Evolutionary conservation across 164 flowering plant species (phyloP).

Genomic region (Chloranthus sessilifolius): DNA sequence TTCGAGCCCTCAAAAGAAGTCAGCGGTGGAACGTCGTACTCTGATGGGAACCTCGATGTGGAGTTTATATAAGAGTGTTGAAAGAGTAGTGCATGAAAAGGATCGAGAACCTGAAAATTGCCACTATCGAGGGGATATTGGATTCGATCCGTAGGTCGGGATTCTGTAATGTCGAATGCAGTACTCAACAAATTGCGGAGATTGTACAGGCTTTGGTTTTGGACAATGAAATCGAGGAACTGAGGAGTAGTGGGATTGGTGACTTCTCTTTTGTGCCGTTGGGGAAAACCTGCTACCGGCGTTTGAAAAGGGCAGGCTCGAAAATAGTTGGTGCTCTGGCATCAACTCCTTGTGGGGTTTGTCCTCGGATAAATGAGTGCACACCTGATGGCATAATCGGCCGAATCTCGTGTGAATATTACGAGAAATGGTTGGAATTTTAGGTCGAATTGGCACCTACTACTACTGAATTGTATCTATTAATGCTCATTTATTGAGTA

Average conservation of each 20-base stretch:
- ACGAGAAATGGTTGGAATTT: constrained; percentile 65
- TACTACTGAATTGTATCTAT: too few relatives aligned
- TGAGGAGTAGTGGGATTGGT: constrained; percentile 54
- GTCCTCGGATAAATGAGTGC: constrained; percentile 62
- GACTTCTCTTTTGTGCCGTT: constrained; percentile 46
- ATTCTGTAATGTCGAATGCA: constrained; percentile 16
- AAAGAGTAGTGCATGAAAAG: constrained; percentile 23
- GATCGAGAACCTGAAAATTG: constrained; percentile 33
- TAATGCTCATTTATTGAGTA: too few relatives aligned
- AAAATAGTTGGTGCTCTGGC: constrained; percentile 45
- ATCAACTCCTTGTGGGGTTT: constrained; percentile 87
- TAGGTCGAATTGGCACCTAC: too few relatives aligned
- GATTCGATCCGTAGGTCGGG: constrained; percentile 19
- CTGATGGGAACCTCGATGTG: constrained; percentile 48
- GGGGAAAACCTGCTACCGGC: constrained; percentile 53
- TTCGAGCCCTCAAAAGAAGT: constrained; percentile 68
- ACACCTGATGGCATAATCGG: constrained; percentile 83
- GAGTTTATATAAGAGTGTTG: constrained; percentile 30
- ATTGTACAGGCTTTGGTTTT: constrained; percentile 52
- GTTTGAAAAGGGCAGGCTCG: constrained; percentile 19
- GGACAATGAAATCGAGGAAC: constrained; percentile 50
- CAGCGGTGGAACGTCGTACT: constrained; percentile 78
- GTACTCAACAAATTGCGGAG: constrained; percentile 38
- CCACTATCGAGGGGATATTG: constrained; percentile 39
- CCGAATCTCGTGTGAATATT: constrained; percentile 67